A percentile compares a stretch with the other conserved stretches of the same genome.
These are phyloP conservation scores for Tolypocladium nubicola DNA, from an alignment of 2,329 filamentous ascomycete species.

Conservation along the genomic window DNA sequence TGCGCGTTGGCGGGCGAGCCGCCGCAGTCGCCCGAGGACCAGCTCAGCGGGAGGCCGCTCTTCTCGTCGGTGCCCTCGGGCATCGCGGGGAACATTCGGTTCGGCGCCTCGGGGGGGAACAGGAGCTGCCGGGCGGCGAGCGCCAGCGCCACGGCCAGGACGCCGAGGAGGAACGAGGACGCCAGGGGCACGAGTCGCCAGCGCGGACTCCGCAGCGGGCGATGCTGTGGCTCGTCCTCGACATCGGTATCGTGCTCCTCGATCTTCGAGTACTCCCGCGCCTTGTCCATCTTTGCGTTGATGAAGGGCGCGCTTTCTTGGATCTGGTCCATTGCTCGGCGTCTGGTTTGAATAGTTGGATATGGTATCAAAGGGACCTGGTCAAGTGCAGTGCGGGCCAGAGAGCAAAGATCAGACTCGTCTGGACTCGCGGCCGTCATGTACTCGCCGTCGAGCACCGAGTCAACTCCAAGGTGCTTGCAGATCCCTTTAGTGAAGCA, in stretches of 20 bases:
- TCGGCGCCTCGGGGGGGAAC: background rate
- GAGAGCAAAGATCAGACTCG: no score
- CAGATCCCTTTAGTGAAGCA: background rate
- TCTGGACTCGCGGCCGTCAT: background rate
- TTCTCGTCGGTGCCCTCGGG: conserved; percentile 5
- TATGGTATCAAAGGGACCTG: no score
- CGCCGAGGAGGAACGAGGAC: conserved; percentile 2
- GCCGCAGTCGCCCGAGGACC: conserved; percentile 11
- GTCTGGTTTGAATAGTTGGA: no score
- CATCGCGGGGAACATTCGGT: conserved; percentile 3
- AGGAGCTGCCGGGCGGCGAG: background rate
- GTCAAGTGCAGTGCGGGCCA: no score
- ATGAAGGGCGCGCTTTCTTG: background rate
- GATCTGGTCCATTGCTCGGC: background rate
- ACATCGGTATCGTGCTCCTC: conserved; percentile 1
- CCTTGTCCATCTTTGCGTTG: background rate
- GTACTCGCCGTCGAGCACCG: background rate
- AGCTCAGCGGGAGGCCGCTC: conserved; percentile 7
- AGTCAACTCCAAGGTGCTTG: background rate
- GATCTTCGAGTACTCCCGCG: conserved; percentile 2
- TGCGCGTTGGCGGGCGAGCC: conserved; percentile 8
- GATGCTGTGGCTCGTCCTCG: background rate
- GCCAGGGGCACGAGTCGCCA: background rate
- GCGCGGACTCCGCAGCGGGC: background rate
- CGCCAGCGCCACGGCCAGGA: background rate